Percentiles rank a stretch among this genome's conserved stretches.
phyloP scores from a whole-genome alignment of 345 rosid genomes.

The Citrus australasica region DNA sequence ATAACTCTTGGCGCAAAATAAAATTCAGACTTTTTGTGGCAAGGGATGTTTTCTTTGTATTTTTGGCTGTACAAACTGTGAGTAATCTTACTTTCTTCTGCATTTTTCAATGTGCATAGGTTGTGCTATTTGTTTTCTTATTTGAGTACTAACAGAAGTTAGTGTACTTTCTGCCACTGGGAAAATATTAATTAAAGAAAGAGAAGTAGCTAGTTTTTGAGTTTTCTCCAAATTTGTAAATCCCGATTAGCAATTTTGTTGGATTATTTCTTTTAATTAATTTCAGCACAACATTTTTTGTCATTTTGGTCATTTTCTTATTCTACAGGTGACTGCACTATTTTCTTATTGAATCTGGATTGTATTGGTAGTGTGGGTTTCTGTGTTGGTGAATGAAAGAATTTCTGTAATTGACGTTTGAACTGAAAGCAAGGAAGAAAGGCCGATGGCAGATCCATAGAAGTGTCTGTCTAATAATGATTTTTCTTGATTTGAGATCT shows the following conservation, averaged over 20 bases:
- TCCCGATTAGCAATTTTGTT: neutral
- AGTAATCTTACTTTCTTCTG: constrained; percentile 17
- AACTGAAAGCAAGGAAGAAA: neutral
- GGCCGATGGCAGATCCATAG: neutral
- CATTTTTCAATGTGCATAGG: neutral
- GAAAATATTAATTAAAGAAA: neutral
- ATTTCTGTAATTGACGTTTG: neutral
- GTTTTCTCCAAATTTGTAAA: neutral
- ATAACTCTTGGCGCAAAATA: constrained; percentile 79
- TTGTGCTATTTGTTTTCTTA: neutral
- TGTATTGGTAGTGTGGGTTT: neutral
- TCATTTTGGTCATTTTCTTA: neutral
- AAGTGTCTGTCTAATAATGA: neutral
- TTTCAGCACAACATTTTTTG: neutral
- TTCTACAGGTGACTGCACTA: neutral
- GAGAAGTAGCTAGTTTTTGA: neutral
- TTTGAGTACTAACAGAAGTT: neutral
- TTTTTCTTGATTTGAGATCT: neutral
- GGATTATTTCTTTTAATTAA: neutral
- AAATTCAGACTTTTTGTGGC: constrained; percentile 95
- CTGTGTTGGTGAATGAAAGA: neutral
- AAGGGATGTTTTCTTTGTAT: constrained; percentile 85
- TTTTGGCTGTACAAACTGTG: constrained; percentile 86
- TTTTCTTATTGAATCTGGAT: neutral
- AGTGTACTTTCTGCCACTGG: neutral